These are phyloP conservation scores for Cyclocybe aegerita DNA, from an alignment of 768 basidiomycete species.

Conservation along the genomic window DNA sequence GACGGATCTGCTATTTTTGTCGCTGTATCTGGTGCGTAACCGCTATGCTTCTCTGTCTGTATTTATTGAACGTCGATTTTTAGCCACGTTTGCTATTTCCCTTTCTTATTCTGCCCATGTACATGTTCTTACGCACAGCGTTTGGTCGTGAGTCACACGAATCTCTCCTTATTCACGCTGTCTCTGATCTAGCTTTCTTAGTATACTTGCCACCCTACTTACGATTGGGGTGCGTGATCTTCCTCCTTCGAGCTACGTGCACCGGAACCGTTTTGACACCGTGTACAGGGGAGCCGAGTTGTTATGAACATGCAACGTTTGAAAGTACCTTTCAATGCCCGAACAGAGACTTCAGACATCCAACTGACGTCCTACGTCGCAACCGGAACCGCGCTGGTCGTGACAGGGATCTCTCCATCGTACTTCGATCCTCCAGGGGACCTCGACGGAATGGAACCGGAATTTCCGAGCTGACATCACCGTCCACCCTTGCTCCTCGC, in stretches of 20 bases:
- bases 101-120: conserved; percentile 7
- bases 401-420: background rate
- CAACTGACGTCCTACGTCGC: conserved; percentile 4
- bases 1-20: conserved; percentile 8
- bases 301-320: conserved; percentile 13
- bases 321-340: conserved; percentile 4
- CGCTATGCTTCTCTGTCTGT: background rate
- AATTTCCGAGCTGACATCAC: conserved; percentile 2
- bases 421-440: background rate
- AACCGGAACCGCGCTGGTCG: background rate
- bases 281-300: conserved; percentile 8
- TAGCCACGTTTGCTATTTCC: conserved; percentile 5
- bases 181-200: background rate
- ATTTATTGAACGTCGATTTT: background rate
- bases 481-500: too few relatives aligned
- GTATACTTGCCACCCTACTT: background rate
- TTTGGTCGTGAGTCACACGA: conserved; percentile 9
- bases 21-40: conserved; percentile 6
- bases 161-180: background rate
- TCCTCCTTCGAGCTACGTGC: background rate
- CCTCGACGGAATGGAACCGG: background rate
- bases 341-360: background rate
- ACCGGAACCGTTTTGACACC: background rate
- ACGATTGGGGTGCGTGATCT: background rate
- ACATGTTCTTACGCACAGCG: conserved; percentile 10